Percentiles rank a stretch among this genome's conserved stretches.
Conservation (phyloP, 2,329 filamentous ascomycete species). For the Fusarium pseudonygamai region DNA sequence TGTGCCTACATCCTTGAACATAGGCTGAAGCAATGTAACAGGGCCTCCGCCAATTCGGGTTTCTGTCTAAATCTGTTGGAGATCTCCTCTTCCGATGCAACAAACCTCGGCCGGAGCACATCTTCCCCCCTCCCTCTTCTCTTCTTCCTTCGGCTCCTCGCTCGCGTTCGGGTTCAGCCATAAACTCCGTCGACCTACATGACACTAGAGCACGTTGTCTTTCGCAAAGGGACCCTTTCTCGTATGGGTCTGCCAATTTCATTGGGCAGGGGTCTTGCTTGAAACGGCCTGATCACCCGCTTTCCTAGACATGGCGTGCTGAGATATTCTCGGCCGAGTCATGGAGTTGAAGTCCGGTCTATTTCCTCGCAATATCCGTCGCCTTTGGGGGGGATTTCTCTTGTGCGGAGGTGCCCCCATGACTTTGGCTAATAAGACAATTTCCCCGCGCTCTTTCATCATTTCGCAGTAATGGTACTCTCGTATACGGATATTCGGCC, state of each 20-base stretch:
- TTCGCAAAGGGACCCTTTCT: slow-evolving; percentile 17
- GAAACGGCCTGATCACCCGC: neutral
- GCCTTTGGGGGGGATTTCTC: slow-evolving; percentile 9
- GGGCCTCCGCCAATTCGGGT: neutral
- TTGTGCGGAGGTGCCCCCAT: neutral
- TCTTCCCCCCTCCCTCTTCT: slow-evolving; percentile 4
- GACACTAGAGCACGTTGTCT: neutral
- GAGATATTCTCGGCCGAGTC: slow-evolving; percentile 28
- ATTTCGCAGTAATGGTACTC: neutral
- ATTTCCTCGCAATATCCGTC: slow-evolving; percentile 26
- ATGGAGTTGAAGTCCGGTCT: neutral
- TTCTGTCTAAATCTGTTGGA: neutral
- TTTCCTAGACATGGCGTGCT: neutral
- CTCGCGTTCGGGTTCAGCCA: slow-evolving; percentile 16
- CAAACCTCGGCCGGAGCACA: slow-evolving; percentile 16
- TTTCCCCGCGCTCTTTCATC: neutral
- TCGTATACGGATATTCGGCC: neutral
- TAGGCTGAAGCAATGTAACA: slow-evolving; percentile 13
- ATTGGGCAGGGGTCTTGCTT: slow-evolving; percentile 11
- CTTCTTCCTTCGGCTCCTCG: slow-evolving; percentile 21
- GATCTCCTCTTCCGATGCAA: slow-evolving; percentile 21
- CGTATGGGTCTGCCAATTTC: neutral
- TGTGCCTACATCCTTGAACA: neutral
- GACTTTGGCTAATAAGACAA: neutral
- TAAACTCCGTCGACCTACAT: slow-evolving; percentile 7